Evolutionary conservation across 768 basidiomycete species (phyloP), one percentile per base, ranked within the genome.

Genomic region (Calocera viscosa): DNA sequence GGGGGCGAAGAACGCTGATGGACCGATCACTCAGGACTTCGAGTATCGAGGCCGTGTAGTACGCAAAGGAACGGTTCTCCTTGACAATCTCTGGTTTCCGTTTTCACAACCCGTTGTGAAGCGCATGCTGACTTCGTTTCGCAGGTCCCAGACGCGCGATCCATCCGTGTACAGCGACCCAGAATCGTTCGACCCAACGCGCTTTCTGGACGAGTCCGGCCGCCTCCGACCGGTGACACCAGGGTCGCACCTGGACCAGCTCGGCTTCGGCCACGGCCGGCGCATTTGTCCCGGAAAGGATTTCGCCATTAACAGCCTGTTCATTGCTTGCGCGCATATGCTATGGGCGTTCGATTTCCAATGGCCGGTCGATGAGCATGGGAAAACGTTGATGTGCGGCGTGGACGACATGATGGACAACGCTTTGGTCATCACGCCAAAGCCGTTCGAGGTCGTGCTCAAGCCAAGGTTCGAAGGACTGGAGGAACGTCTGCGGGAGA

Each of bases 11-110:
- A n/a, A n/a, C n/a, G n/a, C n/a, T n/a, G n/a, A 47, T 19, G 5
- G 43, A 47, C 43, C 19, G 7, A n/a, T 47, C 2, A 17, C 1
- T 26, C 41, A 34, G 38, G 53, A 28, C 28, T 41, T 40, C 19
- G 24, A 65, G 33, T 67, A 60, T 26, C 65, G 65, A 11, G 67
- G 65, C n/a, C 67, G 65, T 43, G 32, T 64, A 14, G 63, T 69
- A 32, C 69, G 67, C 2, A 68, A 69, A n/a, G 67, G 65, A 12
- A 69, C 67, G 26, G 47, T 66, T n/a, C 24, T 69, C 28, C 26
- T 68, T 64, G 34, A 40, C 64, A 69, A 69, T 49, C 24, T 67
- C 49, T 67, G 63, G 68, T 81, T 39, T 26, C 71, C 67, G 17
- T 35, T 40, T 3, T 41, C 5, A 47, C 19, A 8, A 3, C 3